Evolutionary conservation across 306 rosid genomes (phyloP), one percentile per base, ranked within the genome.

Genomic region (Cotoneaster glaucophyllus): DNA sequence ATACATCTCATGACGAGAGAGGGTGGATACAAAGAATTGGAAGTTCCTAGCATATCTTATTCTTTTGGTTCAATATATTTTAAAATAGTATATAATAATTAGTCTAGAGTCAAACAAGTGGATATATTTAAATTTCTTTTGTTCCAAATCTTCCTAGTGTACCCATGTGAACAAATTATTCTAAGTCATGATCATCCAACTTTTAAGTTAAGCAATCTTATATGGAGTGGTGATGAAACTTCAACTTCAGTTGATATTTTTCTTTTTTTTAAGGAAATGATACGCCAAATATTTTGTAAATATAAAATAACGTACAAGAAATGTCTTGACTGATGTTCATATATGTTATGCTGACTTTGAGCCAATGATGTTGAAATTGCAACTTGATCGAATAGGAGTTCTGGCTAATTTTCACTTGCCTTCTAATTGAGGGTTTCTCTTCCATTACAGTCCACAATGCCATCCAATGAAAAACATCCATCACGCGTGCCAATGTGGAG

Each of bases 401-500:
- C 29, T 41, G 43, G 39, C 14, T 26, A 17, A 13, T 13, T 26
- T 6, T 25, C 19, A 25, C 18, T 61, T 71, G n/a, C 4, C 32
- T 6, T 37, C 67, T 13, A 57, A 14, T 25, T 15, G 45, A 24
- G 31, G 24, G 28, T 5, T 14, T 25, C 54, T 31, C 41, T 34
- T 77, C 17, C 6, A 22, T 28, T 62, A 45, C 77, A 84, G 90
- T 86, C 78, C 24, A 87, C 88, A 14, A 87, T 87, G 88, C 88
- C 90, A 11, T 87, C 90, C 26, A 87, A 67, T 25, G 86, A 82
- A 67, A 87, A 87, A 43, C 81, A 82, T 50, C 90, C 90, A 22
- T 79, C 90, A 19, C 73, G 84, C 4, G 85, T 84, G 44, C 90
- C 88, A 0, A 87, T 87, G 90, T 84, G 90, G 90, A 84, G 74